phyloP scores from a whole-genome alignment of 768 basidiomycete species.

The Lentinus brumalis region DNA sequence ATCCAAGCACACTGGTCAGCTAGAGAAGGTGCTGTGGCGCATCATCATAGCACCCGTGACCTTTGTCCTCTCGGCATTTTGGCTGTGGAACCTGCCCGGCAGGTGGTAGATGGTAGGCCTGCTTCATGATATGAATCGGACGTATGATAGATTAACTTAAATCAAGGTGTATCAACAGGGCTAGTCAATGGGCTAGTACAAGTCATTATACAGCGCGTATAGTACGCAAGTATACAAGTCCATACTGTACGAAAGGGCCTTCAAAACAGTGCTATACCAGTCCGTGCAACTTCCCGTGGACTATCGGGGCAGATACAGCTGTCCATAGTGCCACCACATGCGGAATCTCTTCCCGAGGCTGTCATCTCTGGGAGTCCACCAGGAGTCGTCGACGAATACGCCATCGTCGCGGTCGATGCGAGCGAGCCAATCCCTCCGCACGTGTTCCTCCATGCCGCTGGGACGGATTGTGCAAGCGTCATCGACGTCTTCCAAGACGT shows the following conservation, averaged over 20 bases:
- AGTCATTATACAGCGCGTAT: too few relatives aligned
- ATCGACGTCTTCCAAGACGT: neutral
- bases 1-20: constrained; percentile 3
- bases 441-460: neutral
- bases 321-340: neutral
- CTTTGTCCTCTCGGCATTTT: constrained; percentile 30
- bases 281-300: too few relatives aligned
- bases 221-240: too few relatives aligned
- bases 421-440: neutral
- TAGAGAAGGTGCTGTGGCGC: constrained; percentile 45
- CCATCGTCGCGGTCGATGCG: neutral
- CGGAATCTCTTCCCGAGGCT: neutral
- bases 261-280: too few relatives aligned
- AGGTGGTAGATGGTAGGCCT: neutral
- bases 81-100: constrained; percentile 28
- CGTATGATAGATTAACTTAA: neutral
- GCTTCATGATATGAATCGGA: neutral
- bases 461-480: neutral
- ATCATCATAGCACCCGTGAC: constrained; percentile 42
- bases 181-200: too few relatives aligned
- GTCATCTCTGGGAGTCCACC: too few relatives aligned
- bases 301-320: neutral
- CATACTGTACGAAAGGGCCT: too few relatives aligned
- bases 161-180: too few relatives aligned
- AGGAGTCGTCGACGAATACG: neutral